phyloP scores from a whole-genome alignment of 2,329 filamentous ascomycete species.

The Talaromyces sp. region DNA sequence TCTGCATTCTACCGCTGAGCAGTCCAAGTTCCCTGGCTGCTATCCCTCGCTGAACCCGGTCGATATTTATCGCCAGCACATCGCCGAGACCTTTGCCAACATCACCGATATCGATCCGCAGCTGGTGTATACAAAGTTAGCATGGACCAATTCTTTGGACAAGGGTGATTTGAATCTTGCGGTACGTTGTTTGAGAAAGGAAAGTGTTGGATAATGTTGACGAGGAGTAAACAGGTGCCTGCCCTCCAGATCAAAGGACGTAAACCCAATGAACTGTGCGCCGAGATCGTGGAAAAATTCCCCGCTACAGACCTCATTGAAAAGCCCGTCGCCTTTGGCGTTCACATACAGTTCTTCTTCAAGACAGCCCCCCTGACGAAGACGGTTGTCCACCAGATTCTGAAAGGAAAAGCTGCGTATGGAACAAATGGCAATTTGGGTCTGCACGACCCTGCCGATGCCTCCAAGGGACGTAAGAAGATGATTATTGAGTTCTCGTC shows the following conservation, averaged over 20 bases:
- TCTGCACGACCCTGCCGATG: conserved; percentile 53
- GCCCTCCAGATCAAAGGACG: conserved; percentile 49
- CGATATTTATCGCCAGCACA: conserved; percentile 42
- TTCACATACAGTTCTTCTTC: conserved; percentile 63
- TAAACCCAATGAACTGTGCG: conserved; percentile 53
- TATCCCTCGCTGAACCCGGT: conserved; percentile 42
- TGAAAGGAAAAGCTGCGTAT: conserved; percentile 51
- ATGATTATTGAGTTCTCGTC: conserved; percentile 62
- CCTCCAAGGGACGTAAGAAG: conserved; percentile 52
- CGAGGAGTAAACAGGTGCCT: conserved; percentile 25
- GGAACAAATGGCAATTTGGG: conserved; percentile 57
- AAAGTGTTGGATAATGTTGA: not conserved
- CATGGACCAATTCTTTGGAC: conserved; percentile 42
- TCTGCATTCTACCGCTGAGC: conserved; percentile 34
- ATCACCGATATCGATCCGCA: conserved; percentile 33
- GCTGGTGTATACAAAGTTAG: conserved; percentile 34
- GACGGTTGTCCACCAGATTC: conserved; percentile 55
- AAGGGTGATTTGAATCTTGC: conserved; percentile 43
- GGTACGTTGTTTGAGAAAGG: conserved; percentile 23
- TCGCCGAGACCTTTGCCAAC: conserved; percentile 36
- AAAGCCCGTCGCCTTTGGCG: conserved; percentile 51
- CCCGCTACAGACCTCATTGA: conserved; percentile 54
- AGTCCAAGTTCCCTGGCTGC: conserved; percentile 36
- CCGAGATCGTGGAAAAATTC: conserved; percentile 53
- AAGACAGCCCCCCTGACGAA: conserved; percentile 52